These are phyloP conservation scores for Aspergillus coremiiformis DNA, from an alignment of 495 filamentous ascomycete species.

Conservation along the genomic window DNA sequence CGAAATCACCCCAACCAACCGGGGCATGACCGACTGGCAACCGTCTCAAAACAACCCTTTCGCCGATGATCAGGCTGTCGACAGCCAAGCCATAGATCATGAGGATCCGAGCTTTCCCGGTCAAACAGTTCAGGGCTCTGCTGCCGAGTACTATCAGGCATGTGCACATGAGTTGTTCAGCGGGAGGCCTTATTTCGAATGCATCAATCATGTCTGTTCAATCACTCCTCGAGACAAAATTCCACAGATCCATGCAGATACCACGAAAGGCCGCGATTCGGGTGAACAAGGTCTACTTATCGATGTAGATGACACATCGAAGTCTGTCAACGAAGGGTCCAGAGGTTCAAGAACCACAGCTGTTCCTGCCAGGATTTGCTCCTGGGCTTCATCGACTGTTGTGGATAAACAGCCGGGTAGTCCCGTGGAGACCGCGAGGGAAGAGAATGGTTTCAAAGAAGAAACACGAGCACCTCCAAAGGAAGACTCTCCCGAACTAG, in stretches of 20 bases:
- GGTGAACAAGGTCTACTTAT: slow-evolving; percentile 19
- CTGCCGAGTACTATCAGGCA: slow-evolving; percentile 48
- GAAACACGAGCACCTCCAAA: background rate
- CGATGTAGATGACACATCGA: slow-evolving; percentile 25
- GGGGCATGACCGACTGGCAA: slow-evolving; percentile 10
- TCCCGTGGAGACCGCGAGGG: background rate
- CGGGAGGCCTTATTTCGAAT: slow-evolving; percentile 43
- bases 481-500: background rate
- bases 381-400: slow-evolving; percentile 12
- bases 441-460: background rate
- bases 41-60: slow-evolving; percentile 17
- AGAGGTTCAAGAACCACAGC: background rate
- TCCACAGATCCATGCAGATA: background rate
- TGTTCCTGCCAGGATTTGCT: slow-evolving; percentile 8
- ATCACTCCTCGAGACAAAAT: slow-evolving; percentile 26
- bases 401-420: background rate
- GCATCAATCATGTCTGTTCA: slow-evolving; percentile 41
- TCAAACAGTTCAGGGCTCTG: slow-evolving; percentile 30
- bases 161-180: slow-evolving; percentile 46
- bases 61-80: slow-evolving; percentile 10
- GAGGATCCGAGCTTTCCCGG: slow-evolving; percentile 16
- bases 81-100: slow-evolving; percentile 3
- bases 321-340: background rate
- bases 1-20: slow-evolving; percentile 14
- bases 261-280: background rate